A percentile compares a stretch with the other conserved stretches of the same genome.
phyloP scores from a whole-genome alignment of 306 rosid genomes.

The Comarum palustre region DNA sequence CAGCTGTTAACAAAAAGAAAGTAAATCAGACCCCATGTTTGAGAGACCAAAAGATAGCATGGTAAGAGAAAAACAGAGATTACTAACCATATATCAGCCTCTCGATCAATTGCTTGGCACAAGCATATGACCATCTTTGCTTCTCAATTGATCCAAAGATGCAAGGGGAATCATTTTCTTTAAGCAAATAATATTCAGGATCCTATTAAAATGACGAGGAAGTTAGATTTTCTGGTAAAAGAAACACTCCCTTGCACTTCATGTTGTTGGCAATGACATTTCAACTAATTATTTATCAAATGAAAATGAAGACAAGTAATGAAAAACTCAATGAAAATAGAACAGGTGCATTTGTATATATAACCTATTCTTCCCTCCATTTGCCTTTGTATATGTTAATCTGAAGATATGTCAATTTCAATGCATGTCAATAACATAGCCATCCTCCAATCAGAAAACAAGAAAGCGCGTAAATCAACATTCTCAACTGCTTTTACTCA shows the following conservation, averaged over 20 bases:
- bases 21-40: slow-evolving; percentile 15
- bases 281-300: background rate
- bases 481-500: background rate
- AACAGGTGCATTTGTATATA: background rate
- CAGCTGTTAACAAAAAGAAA: slow-evolving; percentile 45
- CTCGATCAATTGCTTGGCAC: slow-evolving; percentile 92
- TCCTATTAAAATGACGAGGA: slow-evolving; percentile 44
- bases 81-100: slow-evolving; percentile 79
- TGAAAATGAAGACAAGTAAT: background rate
- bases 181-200: slow-evolving; percentile 74
- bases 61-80: background rate
- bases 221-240: background rate
- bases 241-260: background rate
- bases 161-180: slow-evolving; percentile 82
- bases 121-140: slow-evolving; percentile 96
- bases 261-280: background rate
- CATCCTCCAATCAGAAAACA: background rate
- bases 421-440: background rate
- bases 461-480: background rate
- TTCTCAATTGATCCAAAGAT: slow-evolving; percentile 89
- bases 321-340: background rate
- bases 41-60: background rate
- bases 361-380: background rate
- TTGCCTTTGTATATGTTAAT: background rate
- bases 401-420: background rate